Base-by-base conservation (phyloP, 2,329 filamentous ascomycete genomes). In the Diaporthe capsici region DNA sequence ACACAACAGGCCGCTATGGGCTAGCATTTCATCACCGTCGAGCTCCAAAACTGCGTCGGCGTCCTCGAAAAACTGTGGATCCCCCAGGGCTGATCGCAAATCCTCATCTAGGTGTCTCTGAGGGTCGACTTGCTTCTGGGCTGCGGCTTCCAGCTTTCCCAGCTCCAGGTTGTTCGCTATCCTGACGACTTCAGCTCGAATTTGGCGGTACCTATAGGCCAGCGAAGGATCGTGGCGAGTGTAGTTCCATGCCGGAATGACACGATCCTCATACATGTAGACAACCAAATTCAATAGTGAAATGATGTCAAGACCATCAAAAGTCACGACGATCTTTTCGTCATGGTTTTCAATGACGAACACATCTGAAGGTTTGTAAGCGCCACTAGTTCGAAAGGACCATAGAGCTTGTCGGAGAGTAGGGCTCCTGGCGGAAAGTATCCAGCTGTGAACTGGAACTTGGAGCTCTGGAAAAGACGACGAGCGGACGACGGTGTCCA, bases 241-340 rank as follows among this genome's bases (percentile, higher is more conserved):
- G 77, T 94, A 92, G 78, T 96, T 94, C 97, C 97, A 98, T 25
- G 96, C 94, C 76, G 97, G 95, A 44, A 98, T 88, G 22, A 96
- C 86, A 5, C 87, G 88, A 81, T 98, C 97, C 8, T 92, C 93
- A 82, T 98, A 98, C 10, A 93, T 82, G 80, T 95, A 98, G 13
- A 96, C 86, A 1, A 94, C 90, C 13, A 98, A 79, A 79, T 98
- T 96, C 74, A 98, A 86, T 9, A 98, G 81, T 0, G 95, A 93
- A 47, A 97, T 87, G 51, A 97, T 88, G 81, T 98, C 95, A 17
- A 96, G 80, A 2, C 91, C 84, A 28, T 91, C 86, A 71, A 98
- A 93, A 0, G 90, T 89, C 28, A 98, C 81, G 13, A 92, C 75
- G 1, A 88, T 84, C 60, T 88, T 89, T 8, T 88, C 88, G 25